A percentile compares a stretch with the other conserved stretches of the same genome.
Conservation (phyloP, 345 rosid species). For the Corymbia maculata region DNA sequence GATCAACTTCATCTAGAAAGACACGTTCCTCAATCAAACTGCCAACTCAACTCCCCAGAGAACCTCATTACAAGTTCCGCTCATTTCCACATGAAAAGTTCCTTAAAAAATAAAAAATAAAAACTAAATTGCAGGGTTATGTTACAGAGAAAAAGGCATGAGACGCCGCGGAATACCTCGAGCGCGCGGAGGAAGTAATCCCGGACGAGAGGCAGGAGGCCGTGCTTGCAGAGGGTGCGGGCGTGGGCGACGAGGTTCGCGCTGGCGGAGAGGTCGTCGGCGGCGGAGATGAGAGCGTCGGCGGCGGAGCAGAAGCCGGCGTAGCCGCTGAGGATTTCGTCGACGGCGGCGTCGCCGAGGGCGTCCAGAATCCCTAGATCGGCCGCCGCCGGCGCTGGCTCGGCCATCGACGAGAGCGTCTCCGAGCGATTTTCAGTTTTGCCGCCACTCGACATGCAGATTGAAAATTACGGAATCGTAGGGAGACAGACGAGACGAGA, state of each 20-base stretch:
- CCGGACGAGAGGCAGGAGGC: slow-evolving; percentile 60
- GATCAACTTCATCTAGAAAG: background rate
- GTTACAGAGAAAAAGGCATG: background rate
- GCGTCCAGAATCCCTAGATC: slow-evolving; percentile 41
- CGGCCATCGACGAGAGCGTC: background rate
- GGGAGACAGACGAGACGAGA: too few species aligned
- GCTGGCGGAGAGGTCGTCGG: slow-evolving; percentile 23
- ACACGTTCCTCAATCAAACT: background rate
- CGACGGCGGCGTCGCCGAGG: slow-evolving; percentile 36
- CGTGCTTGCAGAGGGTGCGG: slow-evolving; percentile 52
- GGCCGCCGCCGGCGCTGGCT: background rate
- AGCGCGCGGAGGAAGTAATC: slow-evolving; percentile 11
- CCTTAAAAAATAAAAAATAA: background rate
- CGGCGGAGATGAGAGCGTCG: slow-evolving; percentile 40
- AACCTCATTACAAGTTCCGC: background rate
- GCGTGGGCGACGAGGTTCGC: slow-evolving; percentile 42
- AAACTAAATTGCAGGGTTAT: background rate
- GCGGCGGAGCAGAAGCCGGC: slow-evolving; percentile 47
- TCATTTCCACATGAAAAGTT: background rate
- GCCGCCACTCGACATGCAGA: background rate
- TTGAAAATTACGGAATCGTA: background rate
- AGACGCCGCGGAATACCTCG: background rate
- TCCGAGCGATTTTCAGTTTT: background rate
- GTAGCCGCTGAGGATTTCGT: slow-evolving; percentile 51
- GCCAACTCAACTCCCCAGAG: background rate